Percentiles rank a stretch among this genome's conserved stretches.
Conservation (phyloP, 1,284 basidiomycete species). For the Ustanciosporium gigantosporum region DNA sequence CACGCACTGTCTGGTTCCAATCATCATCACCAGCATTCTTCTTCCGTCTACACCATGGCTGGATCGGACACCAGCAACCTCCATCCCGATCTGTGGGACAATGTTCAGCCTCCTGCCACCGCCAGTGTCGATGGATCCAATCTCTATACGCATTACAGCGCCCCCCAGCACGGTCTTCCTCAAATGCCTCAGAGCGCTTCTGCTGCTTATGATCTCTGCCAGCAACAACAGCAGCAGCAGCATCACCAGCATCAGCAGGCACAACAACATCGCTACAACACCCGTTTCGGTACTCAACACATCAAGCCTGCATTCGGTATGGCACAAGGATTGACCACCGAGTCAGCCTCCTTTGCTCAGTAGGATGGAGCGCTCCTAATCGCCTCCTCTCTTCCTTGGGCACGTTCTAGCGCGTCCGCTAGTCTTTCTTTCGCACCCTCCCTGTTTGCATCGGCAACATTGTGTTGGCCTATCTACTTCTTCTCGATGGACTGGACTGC, state of each 20-base stretch:
- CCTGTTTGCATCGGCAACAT: no score
- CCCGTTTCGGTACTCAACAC: neutral
- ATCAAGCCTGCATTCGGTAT: neutral
- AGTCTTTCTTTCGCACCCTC: no score
- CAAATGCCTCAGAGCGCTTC: no score
- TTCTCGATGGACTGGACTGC: no score
- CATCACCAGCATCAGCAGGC: no score
- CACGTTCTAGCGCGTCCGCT: no score
- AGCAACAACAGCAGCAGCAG: neutral
- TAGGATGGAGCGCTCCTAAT: no score
- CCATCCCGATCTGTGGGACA: conserved; percentile 1
- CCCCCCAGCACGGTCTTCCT: no score
- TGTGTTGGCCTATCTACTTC: no score
- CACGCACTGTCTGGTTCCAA: neutral
- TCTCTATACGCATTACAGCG: neutral
- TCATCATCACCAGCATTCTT: neutral
- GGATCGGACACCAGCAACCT: neutral
- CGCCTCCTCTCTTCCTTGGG: no score
- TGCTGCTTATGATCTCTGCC: neutral
- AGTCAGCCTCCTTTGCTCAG: no score
- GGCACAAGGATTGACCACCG: no score
- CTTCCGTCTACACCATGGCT: neutral
- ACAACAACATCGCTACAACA: neutral
- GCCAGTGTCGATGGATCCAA: neutral
- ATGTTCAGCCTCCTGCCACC: neutral